Percentiles rank a stretch among this genome's conserved stretches.
phyloP scores from a whole-genome alignment of 2,329 filamentous ascomycete species.

The Mycosphaerelloides madeirae region DNA sequence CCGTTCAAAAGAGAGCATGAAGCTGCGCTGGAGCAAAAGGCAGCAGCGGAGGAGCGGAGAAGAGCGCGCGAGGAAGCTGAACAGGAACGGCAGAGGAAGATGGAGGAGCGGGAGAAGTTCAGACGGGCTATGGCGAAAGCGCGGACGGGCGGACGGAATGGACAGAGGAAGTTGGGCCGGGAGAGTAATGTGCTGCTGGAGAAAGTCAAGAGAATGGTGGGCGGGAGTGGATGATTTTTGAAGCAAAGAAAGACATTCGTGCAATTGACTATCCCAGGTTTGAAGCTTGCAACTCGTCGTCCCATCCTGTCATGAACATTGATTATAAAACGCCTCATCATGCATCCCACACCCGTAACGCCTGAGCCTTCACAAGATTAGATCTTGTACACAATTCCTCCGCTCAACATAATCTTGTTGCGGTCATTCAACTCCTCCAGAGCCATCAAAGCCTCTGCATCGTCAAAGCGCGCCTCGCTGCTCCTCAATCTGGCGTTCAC shows the following conservation, averaged over 20 bases:
- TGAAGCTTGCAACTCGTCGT: too few species aligned
- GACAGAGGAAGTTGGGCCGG: constrained; percentile 73
- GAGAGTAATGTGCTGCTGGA: constrained; percentile 75
- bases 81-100: constrained; percentile 49
- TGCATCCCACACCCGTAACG: too few species aligned
- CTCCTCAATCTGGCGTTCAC: constrained; percentile 70
- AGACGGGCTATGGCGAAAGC: constrained; percentile 60
- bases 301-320: too few species aligned
- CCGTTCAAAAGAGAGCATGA: constrained; percentile 43
- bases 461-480: constrained; percentile 57
- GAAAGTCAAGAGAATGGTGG: constrained; percentile 69
- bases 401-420: constrained; percentile 78
- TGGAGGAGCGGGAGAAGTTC: constrained; percentile 67
- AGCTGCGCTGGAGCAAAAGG: constrained; percentile 50
- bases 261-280: too few species aligned
- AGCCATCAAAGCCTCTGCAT: constrained; percentile 69
- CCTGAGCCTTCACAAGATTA: constrained; percentile 14
- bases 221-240: constrained; percentile 22
- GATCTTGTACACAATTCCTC: constrained; percentile 49
- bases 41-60: constrained; percentile 59
- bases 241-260: too few species aligned
- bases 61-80: constrained; percentile 60
- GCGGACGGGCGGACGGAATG: constrained; percentile 57
- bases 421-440: constrained; percentile 72
- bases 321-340: background rate